These are phyloP conservation scores for Lepiota brunneoincarnata DNA, from an alignment of 768 basidiomycete genomes.

Conservation along the genomic window DNA sequence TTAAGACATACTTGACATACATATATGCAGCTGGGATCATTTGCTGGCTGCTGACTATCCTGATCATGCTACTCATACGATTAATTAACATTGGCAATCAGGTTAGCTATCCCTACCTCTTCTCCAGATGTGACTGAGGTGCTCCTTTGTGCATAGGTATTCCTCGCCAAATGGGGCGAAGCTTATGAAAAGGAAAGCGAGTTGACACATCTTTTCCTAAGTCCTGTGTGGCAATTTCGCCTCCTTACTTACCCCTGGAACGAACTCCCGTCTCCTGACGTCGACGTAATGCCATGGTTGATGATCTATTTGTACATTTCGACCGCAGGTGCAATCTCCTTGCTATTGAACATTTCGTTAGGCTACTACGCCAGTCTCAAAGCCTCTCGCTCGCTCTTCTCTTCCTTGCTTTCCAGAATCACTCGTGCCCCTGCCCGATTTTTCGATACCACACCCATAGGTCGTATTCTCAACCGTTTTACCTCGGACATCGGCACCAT, in stretches of 20 bases:
- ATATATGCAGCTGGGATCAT: conserved; percentile 56
- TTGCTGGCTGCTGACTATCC: conserved; percentile 52
- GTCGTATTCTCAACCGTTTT: conserved; percentile 78
- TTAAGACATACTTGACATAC: conserved; percentile 60
- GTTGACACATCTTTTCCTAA: conserved; percentile 6
- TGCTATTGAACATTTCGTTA: conserved; percentile 53
- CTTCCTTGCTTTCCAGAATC: conserved; percentile 48
- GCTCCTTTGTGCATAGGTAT: conserved; percentile 39
- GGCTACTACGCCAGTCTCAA: conserved; percentile 70
- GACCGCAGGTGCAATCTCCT: conserved; percentile 49
- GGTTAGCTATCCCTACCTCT: conserved; percentile 27
- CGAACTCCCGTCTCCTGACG: conserved; percentile 53
- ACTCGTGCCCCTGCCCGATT: conserved; percentile 65
- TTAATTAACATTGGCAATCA: conserved; percentile 56
- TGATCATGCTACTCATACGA: conserved; percentile 52
- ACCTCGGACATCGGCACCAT: conserved; percentile 76
- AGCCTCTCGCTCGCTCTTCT: conserved; percentile 62
- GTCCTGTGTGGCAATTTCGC: conserved; percentile 14
- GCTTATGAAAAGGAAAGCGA: conserved; percentile 44
- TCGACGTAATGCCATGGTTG: conserved; percentile 64
- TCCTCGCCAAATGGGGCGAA: conserved; percentile 67
- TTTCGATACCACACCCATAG: conserved; percentile 74
- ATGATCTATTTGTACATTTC: conserved; percentile 63
- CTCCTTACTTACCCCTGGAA: conserved; percentile 40
- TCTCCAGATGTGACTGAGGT: background rate